These are phyloP conservation scores for Rhizopogon vesiculosus DNA, from an alignment of 768 basidiomycete species.

Conservation along the genomic window DNA sequence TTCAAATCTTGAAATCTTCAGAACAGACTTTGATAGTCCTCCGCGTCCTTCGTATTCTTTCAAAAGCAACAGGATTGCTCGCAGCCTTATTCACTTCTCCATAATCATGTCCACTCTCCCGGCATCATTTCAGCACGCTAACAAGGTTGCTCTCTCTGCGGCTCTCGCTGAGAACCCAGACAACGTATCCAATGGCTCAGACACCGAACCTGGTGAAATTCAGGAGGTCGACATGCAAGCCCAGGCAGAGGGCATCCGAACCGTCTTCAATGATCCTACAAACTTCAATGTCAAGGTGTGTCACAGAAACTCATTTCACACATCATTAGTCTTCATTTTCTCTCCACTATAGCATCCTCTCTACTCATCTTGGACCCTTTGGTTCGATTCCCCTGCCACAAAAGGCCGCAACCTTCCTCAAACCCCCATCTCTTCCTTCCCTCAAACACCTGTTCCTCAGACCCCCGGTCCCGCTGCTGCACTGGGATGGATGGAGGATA, in stretches of 20 bases:
- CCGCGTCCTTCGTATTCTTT: background rate
- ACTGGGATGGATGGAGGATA: conserved; percentile 98
- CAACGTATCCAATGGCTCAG: conserved; percentile 30
- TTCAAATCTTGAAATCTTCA: background rate
- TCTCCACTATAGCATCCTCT: conserved; percentile 70
- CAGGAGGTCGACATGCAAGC: conserved; percentile 84
- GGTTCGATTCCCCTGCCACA: conserved; percentile 94
- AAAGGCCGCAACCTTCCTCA: conserved; percentile 88
- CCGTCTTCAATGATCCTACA: conserved; percentile 89
- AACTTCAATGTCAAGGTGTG: conserved; percentile 95
- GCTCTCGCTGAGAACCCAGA: conserved; percentile 59
- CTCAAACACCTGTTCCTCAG: conserved; percentile 66
- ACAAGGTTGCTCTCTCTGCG: conserved; percentile 72
- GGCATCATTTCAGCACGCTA: conserved; percentile 66
- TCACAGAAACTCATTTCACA: conserved; percentile 2
- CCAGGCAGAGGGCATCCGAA: conserved; percentile 79
- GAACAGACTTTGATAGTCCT: conserved; percentile 12
- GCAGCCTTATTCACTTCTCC: conserved; percentile 5
- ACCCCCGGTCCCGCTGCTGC: conserved; percentile 73
- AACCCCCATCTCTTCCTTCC: conserved; percentile 74
- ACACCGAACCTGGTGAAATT: conserved; percentile 75
- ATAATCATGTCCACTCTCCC: conserved; percentile 40
- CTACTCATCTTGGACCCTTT: conserved; percentile 93
- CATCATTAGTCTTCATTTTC: conserved; percentile 1
- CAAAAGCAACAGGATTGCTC: conserved; percentile 9